Percentiles rank a stretch among this genome's conserved stretches.
phyloP scores from a whole-genome alignment of 345 rosid species.

The Eucalyptus rudis region DNA sequence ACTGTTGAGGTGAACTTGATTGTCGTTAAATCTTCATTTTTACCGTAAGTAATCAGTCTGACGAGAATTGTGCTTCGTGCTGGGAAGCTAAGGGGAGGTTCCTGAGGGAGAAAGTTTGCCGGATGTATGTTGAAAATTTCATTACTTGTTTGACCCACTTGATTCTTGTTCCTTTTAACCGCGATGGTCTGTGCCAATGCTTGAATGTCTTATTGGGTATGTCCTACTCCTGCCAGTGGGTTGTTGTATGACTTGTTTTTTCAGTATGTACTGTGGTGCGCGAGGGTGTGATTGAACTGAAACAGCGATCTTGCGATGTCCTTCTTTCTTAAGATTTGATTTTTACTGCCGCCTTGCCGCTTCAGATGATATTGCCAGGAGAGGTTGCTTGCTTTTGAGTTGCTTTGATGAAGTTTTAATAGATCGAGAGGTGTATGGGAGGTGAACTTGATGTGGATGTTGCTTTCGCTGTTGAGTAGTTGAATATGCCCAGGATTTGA shows the following conservation, averaged over 20 bases:
- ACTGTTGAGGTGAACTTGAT: neutral
- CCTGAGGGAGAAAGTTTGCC: constrained; percentile 74
- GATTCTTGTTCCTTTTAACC: neutral
- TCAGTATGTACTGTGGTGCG: neutral
- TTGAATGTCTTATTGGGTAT: neutral
- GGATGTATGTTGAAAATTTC: constrained; percentile 43
- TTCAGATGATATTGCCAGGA: neutral
- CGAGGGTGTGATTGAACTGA: neutral
- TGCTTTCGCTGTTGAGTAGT: neutral
- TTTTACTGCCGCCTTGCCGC: neutral
- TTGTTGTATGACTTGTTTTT: neutral
- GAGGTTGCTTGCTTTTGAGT: neutral
- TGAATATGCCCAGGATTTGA: neutral
- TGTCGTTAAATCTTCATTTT: neutral
- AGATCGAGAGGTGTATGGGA: neutral
- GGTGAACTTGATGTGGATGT: neutral
- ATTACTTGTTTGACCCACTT: neutral
- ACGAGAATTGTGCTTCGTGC: too few species aligned
- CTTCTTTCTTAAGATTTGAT: neutral
- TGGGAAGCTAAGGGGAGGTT: constrained; percentile 33
- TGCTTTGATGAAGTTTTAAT: neutral
- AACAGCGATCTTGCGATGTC: neutral
- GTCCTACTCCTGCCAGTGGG: neutral
- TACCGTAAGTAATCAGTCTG: neutral
- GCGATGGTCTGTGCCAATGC: neutral